phyloP scores from a whole-genome alignment of 1,284 basidiomycete species.

The Malassezia vespertilionis region DNA sequence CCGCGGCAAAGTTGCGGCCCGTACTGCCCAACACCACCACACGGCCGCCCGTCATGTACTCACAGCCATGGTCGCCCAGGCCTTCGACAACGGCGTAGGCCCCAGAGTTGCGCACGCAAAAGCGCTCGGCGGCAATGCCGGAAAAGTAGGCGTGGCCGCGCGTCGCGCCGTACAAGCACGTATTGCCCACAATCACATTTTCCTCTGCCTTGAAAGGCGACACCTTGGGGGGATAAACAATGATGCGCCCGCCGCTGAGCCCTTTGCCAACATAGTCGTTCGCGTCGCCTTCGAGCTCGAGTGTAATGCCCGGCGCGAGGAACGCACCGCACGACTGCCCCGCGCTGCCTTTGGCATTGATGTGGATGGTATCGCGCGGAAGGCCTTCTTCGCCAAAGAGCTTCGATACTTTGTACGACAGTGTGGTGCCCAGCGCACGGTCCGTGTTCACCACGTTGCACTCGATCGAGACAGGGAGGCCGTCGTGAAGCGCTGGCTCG shows the following conservation, averaged over 20 bases:
- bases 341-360: conserved; percentile 40
- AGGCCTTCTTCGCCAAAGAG: conserved; percentile 41
- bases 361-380: conserved; percentile 41
- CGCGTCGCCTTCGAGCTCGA: conserved; percentile 40
- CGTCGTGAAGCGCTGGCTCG: conserved; percentile 36
- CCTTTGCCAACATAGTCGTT: conserved; percentile 42
- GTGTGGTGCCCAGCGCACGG: conserved; percentile 41
- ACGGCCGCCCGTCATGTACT: conserved; percentile 40
- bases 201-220: conserved; percentile 43
- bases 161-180: conserved; percentile 30
- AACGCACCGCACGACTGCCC: conserved; percentile 43
- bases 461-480: conserved; percentile 41
- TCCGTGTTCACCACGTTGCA: conserved; percentile 45
- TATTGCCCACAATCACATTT: conserved; percentile 40
- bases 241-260: conserved; percentile 32
- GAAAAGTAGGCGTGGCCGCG: conserved; percentile 38
- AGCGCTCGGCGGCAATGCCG: conserved; percentile 40
- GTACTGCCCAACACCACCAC: conserved; percentile 34
- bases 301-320: conserved; percentile 39
- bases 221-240: conserved; percentile 41
- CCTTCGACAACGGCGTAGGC: conserved; percentile 43
- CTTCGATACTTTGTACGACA: conserved; percentile 43
- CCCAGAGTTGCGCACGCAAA: conserved; percentile 44
- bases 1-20: conserved; percentile 35
- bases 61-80: conserved; percentile 34